phyloP scores from a whole-genome alignment of 2,329 filamentous ascomycete species.

The Cladophialophora psammophila region DNA sequence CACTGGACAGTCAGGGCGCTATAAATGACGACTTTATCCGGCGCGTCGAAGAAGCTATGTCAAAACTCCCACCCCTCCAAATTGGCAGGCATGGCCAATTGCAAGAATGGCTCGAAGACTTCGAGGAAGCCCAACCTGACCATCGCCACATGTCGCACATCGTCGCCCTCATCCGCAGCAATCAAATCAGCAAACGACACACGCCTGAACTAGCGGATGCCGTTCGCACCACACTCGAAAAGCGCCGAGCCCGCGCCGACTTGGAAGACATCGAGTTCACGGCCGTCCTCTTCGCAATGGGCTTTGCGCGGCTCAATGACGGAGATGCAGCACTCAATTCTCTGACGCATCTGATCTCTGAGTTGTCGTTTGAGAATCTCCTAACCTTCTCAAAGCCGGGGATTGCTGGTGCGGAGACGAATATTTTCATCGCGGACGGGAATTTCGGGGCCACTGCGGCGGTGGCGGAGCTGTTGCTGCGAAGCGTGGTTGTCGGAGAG shows the following conservation, averaged over 20 bases:
- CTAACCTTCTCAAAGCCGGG: slow-evolving; percentile 1
- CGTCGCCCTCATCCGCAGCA: slow-evolving; percentile 2
- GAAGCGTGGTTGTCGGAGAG: not conserved
- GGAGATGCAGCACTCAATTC: not conserved
- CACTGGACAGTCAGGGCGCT: not conserved
- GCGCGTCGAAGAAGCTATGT: not conserved
- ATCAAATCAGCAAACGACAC: not conserved
- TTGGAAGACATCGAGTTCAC: slow-evolving; percentile 6
- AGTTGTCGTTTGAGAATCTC: not conserved
- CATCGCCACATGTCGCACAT: slow-evolving; percentile 8
- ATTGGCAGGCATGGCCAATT: slow-evolving; percentile 5
- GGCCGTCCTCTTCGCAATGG: slow-evolving; percentile 2
- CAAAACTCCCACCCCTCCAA: slow-evolving; percentile 1
- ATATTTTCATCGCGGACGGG: not conserved
- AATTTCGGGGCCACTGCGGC: not conserved
- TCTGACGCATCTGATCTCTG: not conserved
- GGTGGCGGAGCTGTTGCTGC: not conserved
- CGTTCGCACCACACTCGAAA: not conserved
- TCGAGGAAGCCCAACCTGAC: slow-evolving; percentile 4
- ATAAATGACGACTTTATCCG: not conserved
- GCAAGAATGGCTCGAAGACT: slow-evolving; percentile 10
- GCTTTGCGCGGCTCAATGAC: not conserved
- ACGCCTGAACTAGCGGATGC: not conserved
- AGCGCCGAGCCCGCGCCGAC: slow-evolving; percentile 1
- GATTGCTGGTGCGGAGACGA: not conserved